Evolutionary conservation across 2,329 filamentous ascomycete genomes (phyloP).

Genomic region (Dactylonectria macrodidyma): DNA sequence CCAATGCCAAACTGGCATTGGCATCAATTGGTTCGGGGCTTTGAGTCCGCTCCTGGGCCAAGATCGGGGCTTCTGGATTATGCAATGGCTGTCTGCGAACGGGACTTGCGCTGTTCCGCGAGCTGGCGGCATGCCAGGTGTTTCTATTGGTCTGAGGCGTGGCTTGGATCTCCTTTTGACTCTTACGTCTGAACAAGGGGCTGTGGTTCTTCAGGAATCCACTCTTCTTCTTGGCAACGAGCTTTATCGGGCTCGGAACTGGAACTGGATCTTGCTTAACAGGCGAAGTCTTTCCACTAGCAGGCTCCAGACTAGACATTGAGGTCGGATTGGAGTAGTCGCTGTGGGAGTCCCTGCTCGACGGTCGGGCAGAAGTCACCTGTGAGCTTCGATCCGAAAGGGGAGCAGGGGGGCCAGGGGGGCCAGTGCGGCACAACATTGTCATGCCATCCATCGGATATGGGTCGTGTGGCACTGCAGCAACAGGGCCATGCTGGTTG

Average conservation of each 20-base stretch:
- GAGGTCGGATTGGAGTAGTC: conserved; percentile 93
- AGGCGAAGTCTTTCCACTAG: conserved; percentile 81
- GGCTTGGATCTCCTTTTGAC: conserved; percentile 77
- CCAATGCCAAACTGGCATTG: conserved; percentile 91
- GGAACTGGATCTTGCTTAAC: conserved; percentile 72
- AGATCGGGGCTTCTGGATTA: conserved; percentile 54
- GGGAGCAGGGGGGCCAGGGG: conserved; percentile 76
- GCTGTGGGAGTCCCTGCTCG: conserved; percentile 90
- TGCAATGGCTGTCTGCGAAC: conserved; percentile 59
- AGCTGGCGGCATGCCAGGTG: conserved; percentile 68
- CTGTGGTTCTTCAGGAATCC: conserved; percentile 95
- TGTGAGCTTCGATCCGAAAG: conserved; percentile 67
- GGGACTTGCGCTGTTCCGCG: conserved; percentile 48
- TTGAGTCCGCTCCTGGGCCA: conserved; percentile 60
- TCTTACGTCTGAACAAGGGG: conserved; percentile 89
- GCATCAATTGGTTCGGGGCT: conserved; percentile 93
- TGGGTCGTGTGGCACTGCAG: conserved; percentile 87
- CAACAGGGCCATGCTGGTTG: conserved; percentile 73
- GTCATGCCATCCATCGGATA: conserved; percentile 98
- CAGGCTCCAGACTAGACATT: conserved; percentile 86
- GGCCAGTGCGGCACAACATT: conserved; percentile 89
- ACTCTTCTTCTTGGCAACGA: conserved; percentile 79
- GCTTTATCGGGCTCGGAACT: conserved; percentile 72
- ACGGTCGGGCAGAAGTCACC: conserved; percentile 77
- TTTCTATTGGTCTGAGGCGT: conserved; percentile 64